phyloP scores from a whole-genome alignment of 2,329 filamentous ascomycete species.

The Xylaria hypoxylon region DNA sequence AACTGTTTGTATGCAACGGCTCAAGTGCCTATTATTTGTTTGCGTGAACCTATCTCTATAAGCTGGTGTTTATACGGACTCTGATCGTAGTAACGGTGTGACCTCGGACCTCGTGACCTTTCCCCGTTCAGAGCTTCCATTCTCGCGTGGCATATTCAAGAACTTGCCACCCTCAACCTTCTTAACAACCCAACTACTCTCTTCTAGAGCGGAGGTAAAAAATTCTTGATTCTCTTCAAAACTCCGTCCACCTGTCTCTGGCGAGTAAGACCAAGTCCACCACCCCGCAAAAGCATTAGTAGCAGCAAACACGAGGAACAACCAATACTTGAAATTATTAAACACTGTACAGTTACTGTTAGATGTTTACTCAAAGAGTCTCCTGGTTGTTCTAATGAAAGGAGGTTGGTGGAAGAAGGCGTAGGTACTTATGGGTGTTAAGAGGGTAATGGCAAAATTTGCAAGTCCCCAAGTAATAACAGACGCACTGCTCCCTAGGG shows the following conservation, averaged over 20 bases:
- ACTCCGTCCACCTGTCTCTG: slow-evolving; percentile 67
- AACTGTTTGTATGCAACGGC: too few relatives aligned
- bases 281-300: slow-evolving; percentile 66
- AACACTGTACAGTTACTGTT: slow-evolving; percentile 53
- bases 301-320: slow-evolving; percentile 66
- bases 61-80: neutral
- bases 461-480: slow-evolving; percentile 68
- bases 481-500: slow-evolving; percentile 65
- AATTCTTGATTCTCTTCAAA: slow-evolving; percentile 72
- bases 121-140: slow-evolving; percentile 19
- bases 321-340: slow-evolving; percentile 68
- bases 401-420: neutral
- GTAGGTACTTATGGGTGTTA: slow-evolving; percentile 61
- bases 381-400: neutral
- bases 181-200: slow-evolving; percentile 64
- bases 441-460: slow-evolving; percentile 68
- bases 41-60: too few relatives aligned
- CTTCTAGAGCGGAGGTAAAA: slow-evolving; percentile 64
- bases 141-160: slow-evolving; percentile 42
- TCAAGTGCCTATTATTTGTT: too few relatives aligned
- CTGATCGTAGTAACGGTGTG: slow-evolving; percentile 28
- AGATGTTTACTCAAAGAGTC: neutral
- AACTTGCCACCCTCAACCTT: slow-evolving; percentile 65
- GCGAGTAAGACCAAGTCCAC: slow-evolving; percentile 63
- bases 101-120: slow-evolving; percentile 28